These are phyloP conservation scores for Carallia pectinifolia DNA, from an alignment of 345 rosid species.

Conservation along the genomic window DNA sequence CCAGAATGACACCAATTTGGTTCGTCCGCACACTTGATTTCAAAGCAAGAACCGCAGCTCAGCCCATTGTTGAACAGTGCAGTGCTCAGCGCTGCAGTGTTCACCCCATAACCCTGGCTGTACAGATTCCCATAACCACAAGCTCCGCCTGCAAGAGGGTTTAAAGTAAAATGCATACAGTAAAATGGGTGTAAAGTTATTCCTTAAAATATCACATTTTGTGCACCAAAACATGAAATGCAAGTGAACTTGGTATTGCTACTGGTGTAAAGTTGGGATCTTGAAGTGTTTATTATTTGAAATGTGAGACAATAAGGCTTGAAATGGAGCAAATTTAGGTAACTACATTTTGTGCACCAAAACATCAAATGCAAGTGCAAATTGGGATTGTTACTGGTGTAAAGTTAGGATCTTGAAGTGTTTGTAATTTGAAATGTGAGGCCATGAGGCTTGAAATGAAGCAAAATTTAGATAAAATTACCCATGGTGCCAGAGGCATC, in stretches of 20 bases:
- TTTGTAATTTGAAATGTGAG: neutral
- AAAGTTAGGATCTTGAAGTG: too few relatives aligned
- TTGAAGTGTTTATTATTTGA: too few relatives aligned
- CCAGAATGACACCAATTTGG: slow-evolving; percentile 69
- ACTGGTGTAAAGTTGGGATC: too few relatives aligned
- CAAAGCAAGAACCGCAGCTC: slow-evolving; percentile 68
- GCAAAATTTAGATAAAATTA: neutral
- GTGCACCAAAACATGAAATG: too few relatives aligned
- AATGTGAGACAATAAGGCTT: too few relatives aligned
- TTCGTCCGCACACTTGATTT: slow-evolving; percentile 54
- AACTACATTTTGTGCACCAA: too few relatives aligned
- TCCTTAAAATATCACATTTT: too few relatives aligned
- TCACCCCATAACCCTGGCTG: slow-evolving; percentile 62
- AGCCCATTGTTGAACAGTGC: slow-evolving; percentile 64
- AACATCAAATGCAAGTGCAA: slow-evolving; percentile 55
- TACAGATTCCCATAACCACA: slow-evolving; percentile 75
- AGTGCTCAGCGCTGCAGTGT: slow-evolving; percentile 64
- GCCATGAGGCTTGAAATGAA: neutral
- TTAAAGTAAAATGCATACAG: too few relatives aligned
- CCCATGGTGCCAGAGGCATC: slow-evolving; percentile 42
- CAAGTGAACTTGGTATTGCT: too few relatives aligned
- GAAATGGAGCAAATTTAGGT: too few relatives aligned
- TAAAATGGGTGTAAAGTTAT: too few relatives aligned
- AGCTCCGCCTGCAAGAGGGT: slow-evolving; percentile 54
- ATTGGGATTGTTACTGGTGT: too few relatives aligned